Percentiles rank a stretch among this genome's conserved stretches.
Evolutionary conservation across 805 yeast genomes (phyloP).

Genomic region (Zygotorulaspora florentina): DNA sequence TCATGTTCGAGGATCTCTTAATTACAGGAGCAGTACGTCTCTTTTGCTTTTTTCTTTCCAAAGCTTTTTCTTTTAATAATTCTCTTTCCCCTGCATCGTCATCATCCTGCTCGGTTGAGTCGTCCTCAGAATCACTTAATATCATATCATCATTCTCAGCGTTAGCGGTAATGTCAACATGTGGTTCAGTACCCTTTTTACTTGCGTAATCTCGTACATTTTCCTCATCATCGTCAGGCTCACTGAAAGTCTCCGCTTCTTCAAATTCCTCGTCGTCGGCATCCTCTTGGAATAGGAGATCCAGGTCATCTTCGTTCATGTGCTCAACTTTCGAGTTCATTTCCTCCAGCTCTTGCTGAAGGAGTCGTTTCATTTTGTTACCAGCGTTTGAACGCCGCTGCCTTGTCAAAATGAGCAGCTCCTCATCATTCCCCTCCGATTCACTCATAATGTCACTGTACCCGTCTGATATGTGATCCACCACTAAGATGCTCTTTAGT

Average conservation of each 20-base stretch:
- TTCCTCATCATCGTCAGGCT: conserved; percentile 27
- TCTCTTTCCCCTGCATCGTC: conserved; percentile 70
- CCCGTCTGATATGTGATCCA: no score
- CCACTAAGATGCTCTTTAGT: no score
- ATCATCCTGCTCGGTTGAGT: conserved; percentile 42
- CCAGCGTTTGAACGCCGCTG: conserved; percentile 87
- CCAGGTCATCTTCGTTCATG: conserved; percentile 76
- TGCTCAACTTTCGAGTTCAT: conserved; percentile 33
- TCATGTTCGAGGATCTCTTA: conserved; percentile 28
- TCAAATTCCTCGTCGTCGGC: conserved; percentile 51
- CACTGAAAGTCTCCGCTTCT: conserved; percentile 32
- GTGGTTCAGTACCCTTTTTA: conserved; percentile 1
- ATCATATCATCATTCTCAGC: conserved; percentile 23
- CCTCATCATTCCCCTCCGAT: conserved; percentile 32
- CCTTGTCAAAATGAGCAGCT: conserved; percentile 69
- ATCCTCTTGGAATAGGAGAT: conserved; percentile 62
- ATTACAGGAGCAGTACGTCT: conserved; percentile 32
- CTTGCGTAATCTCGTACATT: conserved; percentile 12
- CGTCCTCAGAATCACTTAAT: conserved; percentile 32
- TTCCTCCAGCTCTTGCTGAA: conserved; percentile 61
- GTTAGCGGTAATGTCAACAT: conserved; percentile 1
- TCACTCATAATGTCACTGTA: no score
- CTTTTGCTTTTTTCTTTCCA: conserved; percentile 26
- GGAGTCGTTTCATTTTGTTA: conserved; percentile 64
- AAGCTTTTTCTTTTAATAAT: conserved; percentile 42